Conservation (phyloP, 371 early-diverging fungal genomes). For the Lichtheimia hyalospora region DNA sequence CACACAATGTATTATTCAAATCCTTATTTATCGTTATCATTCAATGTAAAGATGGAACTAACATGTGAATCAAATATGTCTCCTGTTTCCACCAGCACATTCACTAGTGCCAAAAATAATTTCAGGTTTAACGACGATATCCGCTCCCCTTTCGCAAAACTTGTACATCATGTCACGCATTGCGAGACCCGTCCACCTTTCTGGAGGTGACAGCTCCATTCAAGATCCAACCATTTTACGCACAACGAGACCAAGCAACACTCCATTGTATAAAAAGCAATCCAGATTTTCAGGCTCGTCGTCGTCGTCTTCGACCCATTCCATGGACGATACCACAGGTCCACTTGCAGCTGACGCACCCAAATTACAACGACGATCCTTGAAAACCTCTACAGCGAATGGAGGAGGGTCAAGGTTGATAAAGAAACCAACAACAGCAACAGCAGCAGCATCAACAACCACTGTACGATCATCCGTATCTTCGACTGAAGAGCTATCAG, state of each 20-base stretch:
- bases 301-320: background rate
- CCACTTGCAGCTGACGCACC: slow-evolving; percentile 15
- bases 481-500: slow-evolving; percentile 14
- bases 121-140: no score
- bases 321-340: slow-evolving; percentile 10
- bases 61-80: no score
- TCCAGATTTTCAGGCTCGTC: background rate
- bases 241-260: background rate
- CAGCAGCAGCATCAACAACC: background rate
- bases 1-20: no score
- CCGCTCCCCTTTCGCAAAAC: no score
- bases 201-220: slow-evolving; percentile 4
- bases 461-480: slow-evolving; percentile 11
- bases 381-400: background rate
- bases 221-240: slow-evolving; percentile 6
- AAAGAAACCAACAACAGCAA: background rate
- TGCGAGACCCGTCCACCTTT: slow-evolving; percentile 14
- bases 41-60: no score
- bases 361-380: slow-evolving; percentile 16
- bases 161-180: slow-evolving; percentile 13
- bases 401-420: no score
- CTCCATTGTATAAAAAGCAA: background rate
- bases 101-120: no score
- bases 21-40: no score
- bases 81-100: no score